Base-by-base conservation (phyloP, 306 rosid species). In the Arachis hypogaea region DNA sequence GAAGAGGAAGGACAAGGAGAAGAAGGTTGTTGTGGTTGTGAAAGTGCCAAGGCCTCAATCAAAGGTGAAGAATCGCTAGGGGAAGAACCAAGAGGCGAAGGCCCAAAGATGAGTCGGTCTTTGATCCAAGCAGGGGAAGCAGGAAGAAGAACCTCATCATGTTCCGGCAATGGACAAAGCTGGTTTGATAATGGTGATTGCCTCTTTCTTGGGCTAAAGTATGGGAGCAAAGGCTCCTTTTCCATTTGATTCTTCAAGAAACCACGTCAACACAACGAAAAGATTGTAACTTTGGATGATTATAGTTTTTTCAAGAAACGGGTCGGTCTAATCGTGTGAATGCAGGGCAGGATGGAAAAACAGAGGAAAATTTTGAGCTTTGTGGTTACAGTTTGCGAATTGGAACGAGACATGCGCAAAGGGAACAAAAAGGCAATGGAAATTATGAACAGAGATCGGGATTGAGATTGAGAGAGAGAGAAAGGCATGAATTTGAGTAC, bases 91-190 rank as follows among this genome's bases (percentile, higher is more conserved):
- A 33, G 10, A 9, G 43, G 42, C 7, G 85, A 33, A 62, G 92
- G 91, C 7, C 96, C 96, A 51, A 91, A 94, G 47, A 94, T 94
- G 63, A 94, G 81, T 3, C 89, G 91, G 68, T 94, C 99, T 59
- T 94, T 94, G 77, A 89, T 71, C 84, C 80, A 89, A 7, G 79
- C 76, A 9, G 96, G 92, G 51, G 89, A 86, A 40, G 91, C 12
- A 38, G 93, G 92, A 9, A 83, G 59, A 41, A 75, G 43, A 9
- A 88, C 10, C 56, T 94, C 99, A 9, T 94, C 82, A 16, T 92
- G 40, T 29, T 94, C 97, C 0, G 91, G 93, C 54, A 92, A 84
- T 1, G 97, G 66, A 3, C 43, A 77, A 54, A 91, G 89, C 0
- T 68, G 70, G 0, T 68, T 54, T 3, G 80, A 40, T 2, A 74